Conservation (phyloP, 805 yeast genomes). For the Maudiozyma turicensis region DNA sequence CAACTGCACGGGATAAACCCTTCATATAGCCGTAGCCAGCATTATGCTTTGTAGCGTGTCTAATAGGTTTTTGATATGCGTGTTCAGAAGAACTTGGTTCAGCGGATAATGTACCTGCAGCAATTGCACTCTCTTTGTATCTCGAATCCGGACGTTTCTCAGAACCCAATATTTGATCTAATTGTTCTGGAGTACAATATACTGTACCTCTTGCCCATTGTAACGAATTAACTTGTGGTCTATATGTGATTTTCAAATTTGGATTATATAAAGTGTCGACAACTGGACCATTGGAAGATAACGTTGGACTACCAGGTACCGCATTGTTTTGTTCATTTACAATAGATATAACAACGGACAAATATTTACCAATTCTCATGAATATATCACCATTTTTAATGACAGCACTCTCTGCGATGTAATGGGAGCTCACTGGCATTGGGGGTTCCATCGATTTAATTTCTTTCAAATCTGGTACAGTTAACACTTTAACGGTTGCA, state of each 20-base stretch:
- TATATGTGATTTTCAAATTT: constrained; percentile 54
- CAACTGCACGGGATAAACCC: constrained; percentile 35
- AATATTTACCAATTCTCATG: constrained; percentile 45
- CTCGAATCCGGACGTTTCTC: constrained; percentile 55
- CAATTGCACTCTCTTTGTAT: constrained; percentile 49
- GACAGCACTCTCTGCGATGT: constrained; percentile 35
- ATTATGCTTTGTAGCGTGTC: constrained; percentile 27
- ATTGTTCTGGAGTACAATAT: constrained; percentile 48
- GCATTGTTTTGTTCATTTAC: constrained; percentile 36
- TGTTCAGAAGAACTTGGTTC: constrained; percentile 13
- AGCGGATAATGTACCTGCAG: constrained; percentile 33
- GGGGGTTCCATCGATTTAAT: constrained; percentile 40
- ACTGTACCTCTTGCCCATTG: constrained; percentile 82
- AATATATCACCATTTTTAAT: constrained; percentile 49
- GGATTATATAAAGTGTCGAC: constrained; percentile 62
- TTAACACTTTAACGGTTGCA: constrained; percentile 37
- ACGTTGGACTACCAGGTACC: constrained; percentile 28
- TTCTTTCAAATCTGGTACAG: constrained; percentile 58
- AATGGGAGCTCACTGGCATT: constrained; percentile 32
- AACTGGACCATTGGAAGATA: constrained; percentile 1
- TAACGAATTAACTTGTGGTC: constrained; percentile 71
- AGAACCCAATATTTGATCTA: constrained; percentile 64
- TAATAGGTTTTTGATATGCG: constrained; percentile 39
- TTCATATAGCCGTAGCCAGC: constrained; percentile 35
- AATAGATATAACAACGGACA: constrained; percentile 43